Evolutionary conservation across 2,329 filamentous ascomycete species (phyloP), one percentile per base, ranked within the genome.

Genomic region (Periconia digitata): DNA sequence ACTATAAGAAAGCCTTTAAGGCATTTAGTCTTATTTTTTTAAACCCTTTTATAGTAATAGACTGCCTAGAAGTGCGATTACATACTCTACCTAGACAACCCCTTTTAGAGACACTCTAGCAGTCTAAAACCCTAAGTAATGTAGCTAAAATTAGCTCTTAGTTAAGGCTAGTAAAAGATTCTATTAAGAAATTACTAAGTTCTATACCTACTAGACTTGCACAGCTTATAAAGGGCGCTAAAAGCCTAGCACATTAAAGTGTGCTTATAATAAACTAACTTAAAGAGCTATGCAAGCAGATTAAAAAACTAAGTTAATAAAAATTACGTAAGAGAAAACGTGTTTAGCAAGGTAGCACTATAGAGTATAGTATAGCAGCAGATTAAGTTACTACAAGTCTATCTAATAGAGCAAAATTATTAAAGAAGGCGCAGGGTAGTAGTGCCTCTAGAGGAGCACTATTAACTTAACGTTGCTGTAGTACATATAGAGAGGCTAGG

Each of bases 301-400:
- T 52, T 40, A 42, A 13, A 39, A 44, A 34, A 40, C 32, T 55
- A 44, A 53, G 40, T 36, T 50, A 54, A 44, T 29, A 48, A 12
- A 54, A 55, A 47, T 8, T 23, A 36, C 48, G 53, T 45, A 58
- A 58, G 48, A 44, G 48, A 20, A 58, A 58, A 53, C 46, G 43
- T 13, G 47, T 58, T 18, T 41, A 58, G 50, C 44, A 53, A 34
- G 44, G 53, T 40, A 43, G 56, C 41, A 58, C 47, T 34, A 37
- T 58, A 49, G 52, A 56, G 45, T 58, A 54, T 55, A 38, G 52
- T 27, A 37, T 18, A 20, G 46, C 23, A 46, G 42, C 40, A 48
- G 34, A 29, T 17, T 35, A 50, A n/a, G n/a, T n/a, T n/a, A n/a
- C n/a, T n/a, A n/a, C n/a, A n/a, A n/a, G n/a, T n/a, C n/a, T n/a